Evolutionary conservation across 129 eudicot species (phyloP).

Genomic region (Arctium minus): DNA sequence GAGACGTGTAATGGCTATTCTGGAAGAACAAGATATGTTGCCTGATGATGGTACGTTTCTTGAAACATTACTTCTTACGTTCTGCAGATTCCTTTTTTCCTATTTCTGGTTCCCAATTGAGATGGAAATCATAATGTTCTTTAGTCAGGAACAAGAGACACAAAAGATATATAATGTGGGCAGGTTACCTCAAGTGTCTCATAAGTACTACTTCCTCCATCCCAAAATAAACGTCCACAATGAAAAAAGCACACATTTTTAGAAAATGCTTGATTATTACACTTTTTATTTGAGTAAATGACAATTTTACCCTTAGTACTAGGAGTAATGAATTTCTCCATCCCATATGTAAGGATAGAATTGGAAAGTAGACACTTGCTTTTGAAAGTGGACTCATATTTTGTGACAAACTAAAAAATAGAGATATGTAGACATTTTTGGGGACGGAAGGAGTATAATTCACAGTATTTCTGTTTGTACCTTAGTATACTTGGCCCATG

Average conservation of each 20-base stretch:
- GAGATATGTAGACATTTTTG: no score
- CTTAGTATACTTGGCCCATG: no score
- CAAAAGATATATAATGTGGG: background rate
- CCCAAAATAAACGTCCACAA: background rate
- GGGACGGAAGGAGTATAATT: no score
- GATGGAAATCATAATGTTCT: background rate
- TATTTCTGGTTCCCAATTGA: background rate
- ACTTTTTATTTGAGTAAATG: background rate
- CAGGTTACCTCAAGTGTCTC: background rate
- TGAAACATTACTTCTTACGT: background rate
- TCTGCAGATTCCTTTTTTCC: background rate
- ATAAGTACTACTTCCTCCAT: background rate
- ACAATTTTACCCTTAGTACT: background rate
- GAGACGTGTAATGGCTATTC: constrained; percentile 74
- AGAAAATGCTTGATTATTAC: no score
- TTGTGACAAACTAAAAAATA: no score
- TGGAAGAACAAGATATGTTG: constrained; percentile 67
- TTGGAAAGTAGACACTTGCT: background rate
- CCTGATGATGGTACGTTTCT: constrained; percentile 79
- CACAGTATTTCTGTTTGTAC: no score
- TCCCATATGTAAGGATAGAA: background rate
- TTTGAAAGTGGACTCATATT: no score
- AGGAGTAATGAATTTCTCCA: background rate
- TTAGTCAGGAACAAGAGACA: background rate
- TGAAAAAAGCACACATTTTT: background rate